phyloP scores from a whole-genome alignment of 495 filamentous ascomycete species.

The Lepraria neglecta region DNA sequence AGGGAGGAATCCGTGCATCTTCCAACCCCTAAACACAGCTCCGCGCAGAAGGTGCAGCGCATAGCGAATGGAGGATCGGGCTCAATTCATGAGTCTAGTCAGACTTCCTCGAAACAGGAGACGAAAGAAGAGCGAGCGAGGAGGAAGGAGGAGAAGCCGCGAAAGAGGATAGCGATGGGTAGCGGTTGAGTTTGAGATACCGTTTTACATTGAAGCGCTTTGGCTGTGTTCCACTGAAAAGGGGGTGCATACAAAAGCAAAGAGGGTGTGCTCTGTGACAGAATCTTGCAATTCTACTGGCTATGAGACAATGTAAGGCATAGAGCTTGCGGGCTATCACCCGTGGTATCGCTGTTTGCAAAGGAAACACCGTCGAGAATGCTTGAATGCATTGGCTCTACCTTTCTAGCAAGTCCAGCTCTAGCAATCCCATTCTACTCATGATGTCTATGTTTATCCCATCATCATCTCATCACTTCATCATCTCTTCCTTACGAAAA shows the following conservation, averaged over 20 bases:
- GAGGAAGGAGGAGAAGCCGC: slow-evolving; percentile 13
- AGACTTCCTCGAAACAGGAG: not conserved
- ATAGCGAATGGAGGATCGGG: not conserved
- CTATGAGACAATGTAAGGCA: too few relatives aligned
- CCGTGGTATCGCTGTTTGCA: too few relatives aligned
- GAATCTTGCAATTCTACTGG: too few relatives aligned
- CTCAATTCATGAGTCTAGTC: not conserved
- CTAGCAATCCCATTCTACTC: not conserved
- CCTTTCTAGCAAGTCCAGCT: not conserved
- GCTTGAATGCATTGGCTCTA: too few relatives aligned
- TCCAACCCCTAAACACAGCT: not conserved
- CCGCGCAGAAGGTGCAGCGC: not conserved
- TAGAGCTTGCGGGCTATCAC: too few relatives aligned
- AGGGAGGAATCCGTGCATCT: not conserved
- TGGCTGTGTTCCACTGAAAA: not conserved
- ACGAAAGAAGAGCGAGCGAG: slow-evolving; percentile 14
- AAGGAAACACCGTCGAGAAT: too few relatives aligned
- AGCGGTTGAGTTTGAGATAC: not conserved
- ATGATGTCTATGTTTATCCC: not conserved
- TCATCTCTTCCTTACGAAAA: not conserved
- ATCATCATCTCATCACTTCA: not conserved
- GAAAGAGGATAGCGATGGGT: not conserved
- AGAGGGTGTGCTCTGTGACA: not conserved
- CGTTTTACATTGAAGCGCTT: not conserved
- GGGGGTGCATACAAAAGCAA: too few relatives aligned